Evolutionary conservation across 2,329 filamentous ascomycete genomes (phyloP).

Genomic region (Claviceps purpurea): DNA sequence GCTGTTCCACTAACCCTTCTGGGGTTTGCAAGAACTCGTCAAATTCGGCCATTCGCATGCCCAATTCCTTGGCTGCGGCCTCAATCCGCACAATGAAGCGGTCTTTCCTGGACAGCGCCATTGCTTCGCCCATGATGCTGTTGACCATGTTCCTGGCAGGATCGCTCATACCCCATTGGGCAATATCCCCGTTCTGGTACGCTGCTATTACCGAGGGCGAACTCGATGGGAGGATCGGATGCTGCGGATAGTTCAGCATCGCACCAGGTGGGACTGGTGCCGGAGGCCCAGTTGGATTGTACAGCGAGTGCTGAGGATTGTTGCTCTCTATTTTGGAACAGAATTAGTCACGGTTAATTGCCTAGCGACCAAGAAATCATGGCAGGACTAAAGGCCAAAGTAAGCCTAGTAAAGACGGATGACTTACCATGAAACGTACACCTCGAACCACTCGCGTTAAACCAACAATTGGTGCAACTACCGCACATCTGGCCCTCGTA

Average conservation of each 20-base stretch:
- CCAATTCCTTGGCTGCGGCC: constrained; percentile 39
- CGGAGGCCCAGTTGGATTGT: constrained; percentile 5
- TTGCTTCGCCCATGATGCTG: constrained; percentile 33
- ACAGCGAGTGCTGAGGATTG: constrained; percentile 22
- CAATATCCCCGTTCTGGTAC: constrained; percentile 13
- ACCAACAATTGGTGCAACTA: constrained; percentile 51
- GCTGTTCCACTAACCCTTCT: constrained; percentile 15
- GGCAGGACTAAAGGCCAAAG: not conserved
- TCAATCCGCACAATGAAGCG: constrained; percentile 39
- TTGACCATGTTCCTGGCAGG: constrained; percentile 12
- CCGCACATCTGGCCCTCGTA: constrained; percentile 47
- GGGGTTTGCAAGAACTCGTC: constrained; percentile 26
- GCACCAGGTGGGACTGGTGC: not conserved
- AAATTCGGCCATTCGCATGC: constrained; percentile 37
- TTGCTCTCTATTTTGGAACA: constrained; percentile 25
- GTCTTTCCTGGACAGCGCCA: constrained; percentile 27
- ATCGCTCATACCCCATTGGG: constrained; percentile 19
- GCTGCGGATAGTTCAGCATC: constrained; percentile 11
- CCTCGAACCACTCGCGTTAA: constrained; percentile 44
- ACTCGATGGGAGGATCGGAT: not conserved
- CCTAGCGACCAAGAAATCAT: not conserved
- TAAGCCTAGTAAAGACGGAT: not conserved
- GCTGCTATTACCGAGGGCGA: not conserved
- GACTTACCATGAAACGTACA: constrained; percentile 47
- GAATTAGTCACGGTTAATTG: not conserved